Conservation (phyloP, 139 green algal genomes). For the Ostreobium quekettii region DNA sequence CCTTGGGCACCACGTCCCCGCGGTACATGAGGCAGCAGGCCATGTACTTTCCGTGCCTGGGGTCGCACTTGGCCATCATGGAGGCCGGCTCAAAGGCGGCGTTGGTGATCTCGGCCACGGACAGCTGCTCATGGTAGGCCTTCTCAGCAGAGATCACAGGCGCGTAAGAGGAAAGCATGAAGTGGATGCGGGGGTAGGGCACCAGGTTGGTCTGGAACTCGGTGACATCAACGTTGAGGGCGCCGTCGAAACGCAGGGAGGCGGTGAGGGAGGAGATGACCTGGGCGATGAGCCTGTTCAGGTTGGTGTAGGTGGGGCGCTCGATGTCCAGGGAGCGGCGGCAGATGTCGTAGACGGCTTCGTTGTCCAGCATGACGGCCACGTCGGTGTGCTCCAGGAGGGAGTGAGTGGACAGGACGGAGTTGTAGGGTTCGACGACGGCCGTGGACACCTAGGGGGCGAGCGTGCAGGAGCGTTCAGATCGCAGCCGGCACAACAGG, state of each 20-base stretch:
- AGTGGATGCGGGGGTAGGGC: constrained; percentile 98
- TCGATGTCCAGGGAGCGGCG: constrained; percentile 91
- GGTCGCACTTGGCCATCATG: constrained; percentile 99
- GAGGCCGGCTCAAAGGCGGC: constrained; percentile 84
- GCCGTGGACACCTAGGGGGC: constrained; percentile 78
- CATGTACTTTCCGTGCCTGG: constrained; percentile 68
- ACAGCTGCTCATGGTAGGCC: constrained; percentile 98
- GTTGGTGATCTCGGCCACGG: constrained; percentile 97
- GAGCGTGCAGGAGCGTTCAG: no score
- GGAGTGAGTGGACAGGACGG: constrained; percentile 91
- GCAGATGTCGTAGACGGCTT: constrained; percentile 98
- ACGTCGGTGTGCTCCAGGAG: constrained; percentile 97
- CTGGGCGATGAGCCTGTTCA: constrained; percentile 85
- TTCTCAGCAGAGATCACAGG: constrained; percentile 98
- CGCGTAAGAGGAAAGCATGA: constrained; percentile 96
- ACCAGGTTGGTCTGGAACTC: constrained; percentile 99
- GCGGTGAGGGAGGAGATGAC: constrained; percentile 94
- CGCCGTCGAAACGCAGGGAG: constrained; percentile 90
- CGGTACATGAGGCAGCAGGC: constrained; percentile 99
- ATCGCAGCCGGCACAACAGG: no score
- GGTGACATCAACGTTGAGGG: constrained; percentile 94
- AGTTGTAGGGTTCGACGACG: constrained; percentile 96
- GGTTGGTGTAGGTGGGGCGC: constrained; percentile 95
- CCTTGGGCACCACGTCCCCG: constrained; percentile 98
- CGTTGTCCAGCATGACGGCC: constrained; percentile 94